phyloP scores from a whole-genome alignment of 2,329 filamentous ascomycete species.

The Daldinia eschscholtzii region DNA sequence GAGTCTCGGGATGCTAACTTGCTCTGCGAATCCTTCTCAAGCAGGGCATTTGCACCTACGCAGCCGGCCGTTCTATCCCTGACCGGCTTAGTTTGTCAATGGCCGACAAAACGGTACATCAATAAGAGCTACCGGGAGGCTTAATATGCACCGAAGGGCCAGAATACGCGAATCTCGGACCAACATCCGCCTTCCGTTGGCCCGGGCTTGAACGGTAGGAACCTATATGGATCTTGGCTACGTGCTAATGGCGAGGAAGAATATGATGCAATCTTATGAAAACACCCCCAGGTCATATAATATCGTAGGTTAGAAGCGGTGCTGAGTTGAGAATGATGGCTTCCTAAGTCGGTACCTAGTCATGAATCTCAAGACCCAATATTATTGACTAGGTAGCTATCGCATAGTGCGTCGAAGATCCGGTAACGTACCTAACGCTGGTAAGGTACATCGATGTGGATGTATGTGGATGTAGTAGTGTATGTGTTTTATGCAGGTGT shows the following conservation, averaged over 20 bases:
- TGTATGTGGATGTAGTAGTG: neutral
- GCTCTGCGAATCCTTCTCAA: slow-evolving; percentile 17
- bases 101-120: slow-evolving; percentile 7
- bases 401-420: slow-evolving; percentile 29
- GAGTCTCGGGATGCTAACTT: slow-evolving; percentile 29
- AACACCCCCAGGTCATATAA: neutral
- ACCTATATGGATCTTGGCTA: slow-evolving; percentile 18
- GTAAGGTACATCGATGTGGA: slow-evolving; percentile 1
- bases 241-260: slow-evolving; percentile 14
- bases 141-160: slow-evolving; percentile 16
- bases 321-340: slow-evolving; percentile 7
- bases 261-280: slow-evolving; percentile 11
- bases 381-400: slow-evolving; percentile 2
- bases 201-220: slow-evolving; percentile 20
- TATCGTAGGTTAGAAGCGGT: slow-evolving; percentile 6
- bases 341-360: slow-evolving; percentile 16
- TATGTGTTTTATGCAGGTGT: slow-evolving; percentile 25
- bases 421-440: slow-evolving; percentile 6
- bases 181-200: slow-evolving; percentile 25
- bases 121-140: slow-evolving; percentile 18
- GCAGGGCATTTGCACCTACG: slow-evolving; percentile 23
- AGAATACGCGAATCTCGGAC: slow-evolving; percentile 16
- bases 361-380: slow-evolving; percentile 2
- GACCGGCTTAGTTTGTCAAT: slow-evolving; percentile 9
- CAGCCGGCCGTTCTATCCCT: slow-evolving; percentile 24